Evolutionary conservation across 2,329 filamentous ascomycete species (phyloP), one percentile per base, ranked within the genome.

Genomic region (Colletotrichum limetticola): DNA sequence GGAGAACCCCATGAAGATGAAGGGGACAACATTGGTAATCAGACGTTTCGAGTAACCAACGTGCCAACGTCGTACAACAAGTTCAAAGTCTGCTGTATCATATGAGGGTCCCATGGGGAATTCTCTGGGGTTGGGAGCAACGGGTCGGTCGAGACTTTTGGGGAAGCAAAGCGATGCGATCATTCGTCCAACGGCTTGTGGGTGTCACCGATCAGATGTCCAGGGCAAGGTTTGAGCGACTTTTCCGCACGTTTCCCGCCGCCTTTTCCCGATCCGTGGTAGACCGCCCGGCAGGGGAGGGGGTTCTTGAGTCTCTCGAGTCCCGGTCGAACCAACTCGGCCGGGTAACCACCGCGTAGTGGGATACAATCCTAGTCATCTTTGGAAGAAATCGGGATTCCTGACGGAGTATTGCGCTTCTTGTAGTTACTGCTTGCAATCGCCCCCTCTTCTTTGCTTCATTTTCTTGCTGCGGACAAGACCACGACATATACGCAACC

Each of bases 61-160:
- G 66, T 66, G 46, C 37, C 14, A 63, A 49, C 42, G 42, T 49
- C 42, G 53, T 30, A 24, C 58, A n/a, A 24, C 19, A 59, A 26
- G 55, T 46, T 46, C 57, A 46, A 56, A 35, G 19, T 49, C 42
- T 49, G 42, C 19, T 46, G 28, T n/a, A 37, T 28, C n/a, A 24
- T 37, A 24, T 14, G 56, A 66, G 66, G 66, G 66, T 52, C 70
- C 70, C 66, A 71, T 72, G 70, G 70, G 70, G 70, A 72, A 70
- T 52, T 66, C 60, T 61, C 60, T 49, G 42, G 35, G 28, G 12
- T 49, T 61, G 46, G 60, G 42, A 61, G 49, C 66, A 56, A 70
- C 49, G 66, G 66, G 60, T 61, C 66, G 70, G 70, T 72, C 70
- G 60, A 70, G 70, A 72, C 66, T 57, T 72, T 70, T 57, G 70